phyloP scores from a whole-genome alignment of 495 filamentous ascomycete genomes.

The Xeromyces bisporus region DNA sequence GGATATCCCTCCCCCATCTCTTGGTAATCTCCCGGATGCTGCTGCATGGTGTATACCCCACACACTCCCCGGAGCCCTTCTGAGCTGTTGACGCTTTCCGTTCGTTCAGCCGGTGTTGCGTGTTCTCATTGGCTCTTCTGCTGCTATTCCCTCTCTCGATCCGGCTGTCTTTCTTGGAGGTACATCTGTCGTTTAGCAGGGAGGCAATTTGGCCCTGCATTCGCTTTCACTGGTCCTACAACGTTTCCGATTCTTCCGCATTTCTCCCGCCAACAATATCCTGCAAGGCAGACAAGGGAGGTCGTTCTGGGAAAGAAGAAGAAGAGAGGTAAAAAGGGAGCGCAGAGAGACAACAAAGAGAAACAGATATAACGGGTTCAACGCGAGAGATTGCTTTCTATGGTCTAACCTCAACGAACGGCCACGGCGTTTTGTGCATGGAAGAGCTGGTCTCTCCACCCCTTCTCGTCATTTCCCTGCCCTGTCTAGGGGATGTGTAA shows the following conservation, averaged over 20 bases:
- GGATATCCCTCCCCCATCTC: too few species aligned
- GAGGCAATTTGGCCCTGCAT: background rate
- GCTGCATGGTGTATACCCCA: too few species aligned
- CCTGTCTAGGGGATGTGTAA: conserved; percentile 18
- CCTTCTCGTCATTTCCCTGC: too few species aligned
- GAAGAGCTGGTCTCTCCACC: conserved; percentile 28
- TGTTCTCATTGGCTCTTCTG: conserved; percentile 1
- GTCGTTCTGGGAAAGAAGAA: background rate
- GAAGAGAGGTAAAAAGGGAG: background rate
- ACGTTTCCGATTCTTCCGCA: background rate
- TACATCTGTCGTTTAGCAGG: background rate
- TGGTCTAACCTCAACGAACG: conserved; percentile 11
- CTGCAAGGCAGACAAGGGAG: background rate
- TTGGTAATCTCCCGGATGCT: conserved; percentile 2
- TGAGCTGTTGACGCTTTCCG: background rate
- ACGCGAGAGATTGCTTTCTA: conserved; percentile 1
- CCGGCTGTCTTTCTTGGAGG: background rate
- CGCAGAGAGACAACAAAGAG: background rate
- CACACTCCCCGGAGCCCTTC: too few species aligned
- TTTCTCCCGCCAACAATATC: background rate
- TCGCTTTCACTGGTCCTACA: too few species aligned
- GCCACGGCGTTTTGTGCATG: conserved; percentile 13
- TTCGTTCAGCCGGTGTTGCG: background rate
- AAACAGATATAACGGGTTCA: conserved; percentile 4
- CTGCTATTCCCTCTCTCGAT: background rate